A percentile compares a stretch with the other conserved stretches of the same genome.
These are phyloP conservation scores for Clathrus columnatus DNA, from an alignment of 768 basidiomycete species.

Conservation along the genomic window DNA sequence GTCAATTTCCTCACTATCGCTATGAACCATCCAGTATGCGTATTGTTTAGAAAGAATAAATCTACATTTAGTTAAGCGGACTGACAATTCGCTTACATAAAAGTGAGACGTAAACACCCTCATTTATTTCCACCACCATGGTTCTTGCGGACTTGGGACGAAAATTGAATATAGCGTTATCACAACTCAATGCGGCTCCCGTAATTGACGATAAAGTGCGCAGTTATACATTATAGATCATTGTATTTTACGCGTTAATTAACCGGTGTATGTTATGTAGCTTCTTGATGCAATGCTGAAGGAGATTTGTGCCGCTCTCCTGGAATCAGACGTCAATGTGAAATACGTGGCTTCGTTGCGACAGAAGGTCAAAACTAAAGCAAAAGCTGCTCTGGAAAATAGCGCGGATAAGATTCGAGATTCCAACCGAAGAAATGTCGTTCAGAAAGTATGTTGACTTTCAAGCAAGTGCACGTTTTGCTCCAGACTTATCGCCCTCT, in stretches of 20 bases:
- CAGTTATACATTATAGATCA: slow-evolving; percentile 8
- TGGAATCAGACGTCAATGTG: slow-evolving; percentile 98
- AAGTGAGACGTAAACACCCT: no score
- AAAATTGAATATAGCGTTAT: slow-evolving; percentile 87
- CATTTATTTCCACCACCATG: slow-evolving; percentile 42
- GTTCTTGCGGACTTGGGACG: slow-evolving; percentile 93
- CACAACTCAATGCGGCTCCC: slow-evolving; percentile 76
- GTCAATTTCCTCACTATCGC: slow-evolving; percentile 49
- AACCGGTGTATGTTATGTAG: slow-evolving; percentile 31
- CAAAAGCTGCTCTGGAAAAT: slow-evolving; percentile 70
- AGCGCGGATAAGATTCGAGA: slow-evolving; percentile 68
- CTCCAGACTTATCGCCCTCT: not conserved
- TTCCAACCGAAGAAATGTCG: slow-evolving; percentile 71
- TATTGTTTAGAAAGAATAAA: slow-evolving; percentile 3
- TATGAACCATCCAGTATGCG: slow-evolving; percentile 44
- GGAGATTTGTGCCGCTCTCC: slow-evolving; percentile 86
- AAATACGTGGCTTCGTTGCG: slow-evolving; percentile 84
- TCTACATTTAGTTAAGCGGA: not conserved
- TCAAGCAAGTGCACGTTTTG: no score
- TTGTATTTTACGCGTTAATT: not conserved
- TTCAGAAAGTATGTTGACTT: slow-evolving; percentile 67
- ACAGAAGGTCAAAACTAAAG: slow-evolving; percentile 84
- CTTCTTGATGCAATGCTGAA: slow-evolving; percentile 91
- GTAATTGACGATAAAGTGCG: slow-evolving; percentile 87
- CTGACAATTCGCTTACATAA: no score